Base-by-base conservation (phyloP, 768 basidiomycete genomes). In the Paxillus involutus region DNA sequence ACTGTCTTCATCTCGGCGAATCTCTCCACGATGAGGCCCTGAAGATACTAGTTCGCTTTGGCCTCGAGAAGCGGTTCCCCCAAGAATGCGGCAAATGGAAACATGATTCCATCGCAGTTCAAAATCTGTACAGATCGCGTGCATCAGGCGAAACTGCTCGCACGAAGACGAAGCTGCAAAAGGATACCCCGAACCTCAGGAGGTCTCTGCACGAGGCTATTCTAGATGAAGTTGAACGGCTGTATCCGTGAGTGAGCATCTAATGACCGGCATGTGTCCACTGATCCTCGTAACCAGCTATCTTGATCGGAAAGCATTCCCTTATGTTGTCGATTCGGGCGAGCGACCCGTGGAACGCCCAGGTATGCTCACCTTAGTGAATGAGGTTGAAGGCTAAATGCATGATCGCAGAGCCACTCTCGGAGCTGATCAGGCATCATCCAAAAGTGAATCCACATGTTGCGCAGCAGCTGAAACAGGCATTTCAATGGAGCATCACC, bases 21-120 rank as follows among this genome's bases (percentile, higher is more conserved):
- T 48, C 56, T 4, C 19, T 74, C 16, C 56, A 60, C 6, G 67
- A 66, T 2, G 61, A 66, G 0, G 62, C 62, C 0, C 3, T 77
- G 0, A 53, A 35, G 6, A 66, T 70, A 0, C 58, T 78, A 6
- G 45, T 71, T 19, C 37, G 16, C 13, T 35, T 46, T 2, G 77
- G 74, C 1, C 65, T 77, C 0, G 42, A 52, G 7, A 61, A 52
- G 21, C 67, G 71, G 8, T 74, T 62, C 29, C 60, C 52, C 2
- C 41, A 17, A 1, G 49, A 50, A 7, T 70, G 70, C 36, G 49
- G 40, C 2, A 39, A 56, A 0, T 75, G 71, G 71, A 58, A 51
- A 19, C 52, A 64, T 0, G 54, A 62, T 0, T 49, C 57, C 2
- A 41, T 0, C 1, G 53, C 64, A 3, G 14, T 61, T 8, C 44